phyloP scores from a whole-genome alignment of 2,329 filamentous ascomycete genomes.

The Hypomyces rosellus region DNA sequence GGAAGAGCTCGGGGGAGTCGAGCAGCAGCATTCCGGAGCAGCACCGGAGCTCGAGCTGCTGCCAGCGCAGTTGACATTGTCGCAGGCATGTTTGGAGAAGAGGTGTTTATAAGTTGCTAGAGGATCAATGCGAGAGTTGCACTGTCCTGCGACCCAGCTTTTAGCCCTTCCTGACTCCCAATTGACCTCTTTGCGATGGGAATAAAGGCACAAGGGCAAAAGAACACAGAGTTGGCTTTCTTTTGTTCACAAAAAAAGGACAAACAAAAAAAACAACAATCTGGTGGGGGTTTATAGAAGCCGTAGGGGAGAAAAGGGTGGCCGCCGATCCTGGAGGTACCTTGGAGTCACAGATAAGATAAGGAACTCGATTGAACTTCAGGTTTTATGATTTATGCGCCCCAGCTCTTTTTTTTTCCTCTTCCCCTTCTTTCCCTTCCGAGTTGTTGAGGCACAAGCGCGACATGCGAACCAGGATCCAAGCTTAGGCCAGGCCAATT shows the following conservation, averaged over 20 bases:
- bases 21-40: conserved; percentile 50
- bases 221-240: conserved; percentile 5
- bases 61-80: conserved; percentile 39
- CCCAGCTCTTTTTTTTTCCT: background rate
- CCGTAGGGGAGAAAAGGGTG: background rate
- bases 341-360: conserved; percentile 12
- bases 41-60: conserved; percentile 47
- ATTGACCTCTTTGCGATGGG: conserved; percentile 21
- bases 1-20: conserved; percentile 41
- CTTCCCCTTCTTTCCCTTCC: background rate
- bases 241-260: background rate
- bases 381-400: background rate
- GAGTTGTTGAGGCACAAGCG: too few relatives aligned
- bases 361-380: background rate
- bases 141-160: conserved; percentile 30
- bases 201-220: conserved; percentile 15
- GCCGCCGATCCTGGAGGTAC: conserved; percentile 8
- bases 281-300: conserved; percentile 11
- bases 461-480: too few relatives aligned
- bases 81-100: conserved; percentile 29
- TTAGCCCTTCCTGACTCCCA: conserved; percentile 23
- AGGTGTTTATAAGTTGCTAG: conserved; percentile 15
- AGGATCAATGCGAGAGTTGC: conserved; percentile 30
- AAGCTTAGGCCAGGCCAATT: too few relatives aligned
- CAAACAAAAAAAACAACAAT: conserved; percentile 1